These are phyloP conservation scores for Hygrophorus pudorinus DNA, from an alignment of 768 basidiomycete species.

Conservation along the genomic window DNA sequence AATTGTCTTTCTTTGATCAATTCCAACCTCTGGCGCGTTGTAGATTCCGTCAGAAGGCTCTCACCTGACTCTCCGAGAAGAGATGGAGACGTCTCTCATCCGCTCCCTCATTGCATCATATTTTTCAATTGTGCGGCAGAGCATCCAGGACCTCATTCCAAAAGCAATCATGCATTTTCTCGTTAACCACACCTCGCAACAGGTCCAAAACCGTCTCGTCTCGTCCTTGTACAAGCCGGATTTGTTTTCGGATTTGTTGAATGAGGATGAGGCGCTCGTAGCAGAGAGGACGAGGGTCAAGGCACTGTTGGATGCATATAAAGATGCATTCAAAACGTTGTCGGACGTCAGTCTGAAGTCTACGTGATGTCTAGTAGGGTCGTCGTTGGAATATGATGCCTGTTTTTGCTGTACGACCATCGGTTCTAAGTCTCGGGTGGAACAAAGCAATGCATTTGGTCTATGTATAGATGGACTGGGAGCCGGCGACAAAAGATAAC, in stretches of 20 bases:
- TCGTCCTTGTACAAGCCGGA: slow-evolving; percentile 91
- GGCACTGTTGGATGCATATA: slow-evolving; percentile 91
- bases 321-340: slow-evolving; percentile 82
- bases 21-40: slow-evolving; percentile 9
- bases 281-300: slow-evolving; percentile 91
- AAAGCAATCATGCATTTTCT: slow-evolving; percentile 99
- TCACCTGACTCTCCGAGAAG: slow-evolving; percentile 72
- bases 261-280: slow-evolving; percentile 93
- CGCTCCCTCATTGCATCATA: slow-evolving; percentile 92
- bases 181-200: slow-evolving; percentile 93
- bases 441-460: background rate
- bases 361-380: slow-evolving; percentile 30
- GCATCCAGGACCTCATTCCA: slow-evolving; percentile 92
- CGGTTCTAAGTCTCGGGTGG: background rate
- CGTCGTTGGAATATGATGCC: background rate
- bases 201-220: slow-evolving; percentile 95
- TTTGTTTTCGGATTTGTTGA: slow-evolving; percentile 80
- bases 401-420: background rate
- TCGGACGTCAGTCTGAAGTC: slow-evolving; percentile 77
- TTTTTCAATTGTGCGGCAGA: slow-evolving; percentile 92
- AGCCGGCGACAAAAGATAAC: background rate
- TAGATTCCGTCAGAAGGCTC: slow-evolving; percentile 53
- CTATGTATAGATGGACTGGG: background rate
- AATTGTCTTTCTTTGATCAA: background rate
- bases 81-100: slow-evolving; percentile 95